Base-by-base conservation (phyloP, 768 basidiomycete species). In the Lactifluus subvellereus region DNA sequence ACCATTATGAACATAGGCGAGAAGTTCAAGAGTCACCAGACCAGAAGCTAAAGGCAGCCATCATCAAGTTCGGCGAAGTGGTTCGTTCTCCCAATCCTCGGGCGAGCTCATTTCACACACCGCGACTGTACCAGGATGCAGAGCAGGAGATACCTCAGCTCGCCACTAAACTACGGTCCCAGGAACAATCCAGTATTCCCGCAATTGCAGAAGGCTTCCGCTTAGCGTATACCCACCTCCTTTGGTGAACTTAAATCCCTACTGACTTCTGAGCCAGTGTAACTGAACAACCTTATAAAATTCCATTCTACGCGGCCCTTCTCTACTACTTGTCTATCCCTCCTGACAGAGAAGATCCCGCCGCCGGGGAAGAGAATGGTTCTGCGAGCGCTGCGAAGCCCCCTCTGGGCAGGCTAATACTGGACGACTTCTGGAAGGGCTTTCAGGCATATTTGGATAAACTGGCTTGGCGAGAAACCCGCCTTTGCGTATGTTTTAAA, bases 251-350 rank as follows among this genome's bases (percentile, higher is more conserved):
- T 57, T 54, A 61, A 32, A 45, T 42, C 7, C 35, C 32, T 22
- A 33, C 51, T 64, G 60, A 56, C 73, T 66, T 20, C 38, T 40
- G n/a, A 13, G 50, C 5, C 70, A 94, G 91, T 54, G 84, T 92
- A 57, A 92, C 88, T 0, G 92, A 98, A 75, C 89, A 97, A 69
- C 94, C 95, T 0, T 94, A 85, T 79, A 99, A 98, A 78, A 89
- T 91, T 40, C 88, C 93, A 0, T 89, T 86, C 71, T 94, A 94
- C 74, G 91, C 91, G 13, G 84, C 90, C 11, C 75, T 98, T 18
- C 79, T 97, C 53, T 81, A 86, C 22, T 75, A 85, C 43, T 77
- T 98, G 43, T 81, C 84, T 68, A 81, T 84, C 69, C 77, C 73
- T 6, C 20, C 54, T 20, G 45, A 42, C 68, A 45, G 48, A 4